Base-by-base conservation (phyloP, 768 basidiomycete genomes). In the Amyloporia xantha region DNA sequence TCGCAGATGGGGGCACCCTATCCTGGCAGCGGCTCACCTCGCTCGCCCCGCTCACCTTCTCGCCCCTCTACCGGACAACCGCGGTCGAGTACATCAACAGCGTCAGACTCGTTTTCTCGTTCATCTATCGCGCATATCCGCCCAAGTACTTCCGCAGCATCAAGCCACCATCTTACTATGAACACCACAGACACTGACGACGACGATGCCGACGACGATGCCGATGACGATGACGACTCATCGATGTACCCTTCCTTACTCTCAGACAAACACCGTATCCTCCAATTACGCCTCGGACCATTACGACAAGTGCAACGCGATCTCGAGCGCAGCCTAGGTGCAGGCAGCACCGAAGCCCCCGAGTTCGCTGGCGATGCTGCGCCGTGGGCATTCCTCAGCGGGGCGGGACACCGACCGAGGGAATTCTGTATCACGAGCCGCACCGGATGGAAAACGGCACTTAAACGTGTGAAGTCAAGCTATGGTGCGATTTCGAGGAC, bases 241-340 rank as follows among this genome's bases (percentile, higher is more conserved):
- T 30, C 3, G 26, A 4, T 43, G 5, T 19, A 43, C 2, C 24
- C 44, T 1, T 41, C 20, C 25, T 41, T 37, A 2, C 83, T 83
- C 65, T 75, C 72, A 10, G 81, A 84, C 52, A 71, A 75, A 25
- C 83, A 86, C 54, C 75, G 75, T 15, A 54, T 75, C 5, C 70
- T 87, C 10, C 74, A 76, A 38, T 64, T 76, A 13, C 76, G 76
- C 5, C 75, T 88, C 1, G 72, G 66, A 0, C 79, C 81, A 5
- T 65, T 88, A 5, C 68, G 69, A 2, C 68, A 69, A 13, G 70
- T 84, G 9, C 82, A 83, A 55, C 63, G 63, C n/a, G 76, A 79
- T 27, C 68, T 87, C 26, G 83, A 86, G 57, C 63, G 61, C 23
- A 69, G 72, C 21, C 71, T 86, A 1, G 84, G 84, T 23, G 71